Conservation (phyloP, 306 rosid genomes). For the Prunus davidiana region DNA sequence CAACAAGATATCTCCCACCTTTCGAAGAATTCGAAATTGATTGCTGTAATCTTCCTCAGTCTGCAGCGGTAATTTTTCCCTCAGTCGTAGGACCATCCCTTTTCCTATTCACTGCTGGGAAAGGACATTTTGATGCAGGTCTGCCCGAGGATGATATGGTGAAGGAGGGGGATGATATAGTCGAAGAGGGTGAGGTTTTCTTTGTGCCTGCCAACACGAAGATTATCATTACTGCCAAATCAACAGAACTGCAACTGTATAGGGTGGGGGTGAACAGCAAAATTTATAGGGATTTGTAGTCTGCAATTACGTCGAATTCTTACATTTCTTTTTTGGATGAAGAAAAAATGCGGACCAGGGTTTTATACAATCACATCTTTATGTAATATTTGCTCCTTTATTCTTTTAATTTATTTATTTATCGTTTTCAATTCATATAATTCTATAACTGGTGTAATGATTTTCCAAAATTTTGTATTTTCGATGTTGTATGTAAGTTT, state of each 20-base stretch:
- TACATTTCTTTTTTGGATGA: too few relatives aligned
- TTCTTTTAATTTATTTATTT: conserved; percentile 12
- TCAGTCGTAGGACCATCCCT: conserved; percentile 41
- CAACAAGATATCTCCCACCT: conserved; percentile 32
- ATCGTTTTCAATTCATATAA: background rate
- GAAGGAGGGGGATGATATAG: conserved; percentile 18
- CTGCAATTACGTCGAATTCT: background rate
- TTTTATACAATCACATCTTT: background rate
- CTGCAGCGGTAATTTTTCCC: conserved; percentile 27
- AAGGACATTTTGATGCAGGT: conserved; percentile 23
- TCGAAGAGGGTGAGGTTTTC: conserved; percentile 34
- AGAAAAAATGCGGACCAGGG: background rate
- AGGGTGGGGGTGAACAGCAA: conserved; percentile 44
- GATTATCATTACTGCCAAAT: conserved; percentile 22
- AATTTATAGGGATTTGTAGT: conserved; percentile 27
- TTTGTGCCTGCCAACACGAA: conserved; percentile 35
- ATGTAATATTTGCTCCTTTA: conserved; percentile 4
- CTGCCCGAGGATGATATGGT: conserved; percentile 9
- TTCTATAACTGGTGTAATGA: background rate
- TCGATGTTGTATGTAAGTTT: background rate
- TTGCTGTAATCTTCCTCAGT: conserved; percentile 31
- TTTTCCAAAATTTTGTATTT: background rate
- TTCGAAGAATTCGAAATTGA: conserved; percentile 42
- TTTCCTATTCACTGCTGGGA: conserved; percentile 31
- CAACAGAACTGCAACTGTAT: conserved; percentile 28